These are phyloP conservation scores for Spiromastix sp. DNA, from an alignment of 2,329 filamentous ascomycete species.

Conservation along the genomic window DNA sequence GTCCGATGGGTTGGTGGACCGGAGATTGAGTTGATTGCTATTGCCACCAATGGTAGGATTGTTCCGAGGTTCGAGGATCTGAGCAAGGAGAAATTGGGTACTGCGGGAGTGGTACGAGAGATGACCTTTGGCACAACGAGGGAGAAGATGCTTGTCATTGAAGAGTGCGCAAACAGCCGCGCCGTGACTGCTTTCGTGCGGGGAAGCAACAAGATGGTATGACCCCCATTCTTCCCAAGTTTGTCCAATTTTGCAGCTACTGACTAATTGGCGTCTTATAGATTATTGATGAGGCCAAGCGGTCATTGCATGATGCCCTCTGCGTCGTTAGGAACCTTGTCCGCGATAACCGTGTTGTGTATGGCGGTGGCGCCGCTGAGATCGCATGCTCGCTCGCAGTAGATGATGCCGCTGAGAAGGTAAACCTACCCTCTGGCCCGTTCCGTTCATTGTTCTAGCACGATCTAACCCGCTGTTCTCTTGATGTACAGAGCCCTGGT, in stretches of 20 bases:
- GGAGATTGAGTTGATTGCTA: constrained; percentile 96
- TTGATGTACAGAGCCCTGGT: constrained; percentile 59
- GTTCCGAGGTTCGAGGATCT: constrained; percentile 96
- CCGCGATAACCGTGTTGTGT: constrained; percentile 91
- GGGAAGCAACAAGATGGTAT: constrained; percentile 98
- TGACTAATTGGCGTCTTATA: constrained; percentile 26
- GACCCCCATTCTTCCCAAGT: constrained; percentile 17
- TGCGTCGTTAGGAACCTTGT: constrained; percentile 97
- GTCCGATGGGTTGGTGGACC: constrained; percentile 97
- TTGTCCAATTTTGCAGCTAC: not conserved
- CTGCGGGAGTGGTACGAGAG: constrained; percentile 80
- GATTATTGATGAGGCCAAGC: constrained; percentile 98
- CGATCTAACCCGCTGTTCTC: constrained; percentile 2
- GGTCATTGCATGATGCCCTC: constrained; percentile 91
- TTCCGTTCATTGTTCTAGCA: not conserved
- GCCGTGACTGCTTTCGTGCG: constrained; percentile 94
- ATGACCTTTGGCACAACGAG: constrained; percentile 95
- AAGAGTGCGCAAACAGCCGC: constrained; percentile 95
- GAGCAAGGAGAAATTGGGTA: constrained; percentile 80
- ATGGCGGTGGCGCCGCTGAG: constrained; percentile 91
- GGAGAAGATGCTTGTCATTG: constrained; percentile 99
- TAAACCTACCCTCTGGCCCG: constrained; percentile 23
- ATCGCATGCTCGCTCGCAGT: constrained; percentile 95
- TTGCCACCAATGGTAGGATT: constrained; percentile 95
- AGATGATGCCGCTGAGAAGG: constrained; percentile 83